phyloP scores from a whole-genome alignment of 129 eudicot species.

The Apium graveolens region DNA sequence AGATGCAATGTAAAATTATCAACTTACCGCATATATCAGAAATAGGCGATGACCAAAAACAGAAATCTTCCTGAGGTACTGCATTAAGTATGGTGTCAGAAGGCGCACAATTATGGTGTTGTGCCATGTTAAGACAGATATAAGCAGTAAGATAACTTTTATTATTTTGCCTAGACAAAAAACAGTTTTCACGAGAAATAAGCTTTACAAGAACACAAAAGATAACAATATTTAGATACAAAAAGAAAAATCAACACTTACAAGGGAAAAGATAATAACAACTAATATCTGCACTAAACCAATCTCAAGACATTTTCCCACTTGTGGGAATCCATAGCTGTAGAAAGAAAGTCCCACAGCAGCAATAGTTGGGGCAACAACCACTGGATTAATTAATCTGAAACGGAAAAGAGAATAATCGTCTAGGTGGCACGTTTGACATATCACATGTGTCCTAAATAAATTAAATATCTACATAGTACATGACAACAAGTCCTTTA shows the following conservation, averaged over 20 bases:
- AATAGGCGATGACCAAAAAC: constrained; percentile 87
- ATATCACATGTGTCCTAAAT: neutral
- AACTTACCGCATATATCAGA: constrained; percentile 86
- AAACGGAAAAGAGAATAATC: constrained; percentile 6
- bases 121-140: neutral
- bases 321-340: constrained; percentile 86
- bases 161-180: neutral
- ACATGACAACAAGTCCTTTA: neutral
- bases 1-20: neutral
- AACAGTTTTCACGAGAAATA: neutral
- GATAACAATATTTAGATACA: neutral
- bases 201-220: neutral
- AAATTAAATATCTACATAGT: neutral
- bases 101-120: neutral
- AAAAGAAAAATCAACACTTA: constrained; percentile 27
- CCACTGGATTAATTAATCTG: constrained; percentile 92
- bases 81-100: constrained; percentile 28
- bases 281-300: constrained; percentile 79
- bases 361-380: constrained; percentile 92
- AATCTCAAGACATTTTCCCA: constrained; percentile 86
- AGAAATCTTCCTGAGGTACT: constrained; percentile 92
- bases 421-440: neutral
- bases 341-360: constrained; percentile 98
- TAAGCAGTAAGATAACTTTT: neutral
- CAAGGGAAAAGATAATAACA: constrained; percentile 74